Evolutionary conservation across 2,329 filamentous ascomycete genomes (phyloP).

Genomic region (Didymella pinodella): DNA sequence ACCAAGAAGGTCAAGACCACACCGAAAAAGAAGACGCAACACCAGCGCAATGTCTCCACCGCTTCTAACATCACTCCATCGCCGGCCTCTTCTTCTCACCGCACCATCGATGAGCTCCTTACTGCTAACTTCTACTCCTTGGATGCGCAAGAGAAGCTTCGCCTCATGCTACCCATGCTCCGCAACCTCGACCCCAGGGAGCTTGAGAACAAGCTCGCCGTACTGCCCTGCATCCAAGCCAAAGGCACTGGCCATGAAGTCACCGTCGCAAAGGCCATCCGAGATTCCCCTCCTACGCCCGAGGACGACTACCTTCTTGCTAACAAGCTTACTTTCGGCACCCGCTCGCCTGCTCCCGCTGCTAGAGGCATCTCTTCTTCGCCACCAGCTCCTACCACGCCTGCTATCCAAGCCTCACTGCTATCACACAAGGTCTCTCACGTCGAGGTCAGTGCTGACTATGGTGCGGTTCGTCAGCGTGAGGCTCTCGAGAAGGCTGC

Average conservation of each 20-base stretch:
- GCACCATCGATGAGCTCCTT: conserved; percentile 23
- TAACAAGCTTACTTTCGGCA: conserved; percentile 1
- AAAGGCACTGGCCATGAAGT: conserved; percentile 13
- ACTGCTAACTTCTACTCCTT: conserved; percentile 22
- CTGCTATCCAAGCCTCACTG: not conserved
- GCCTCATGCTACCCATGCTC: conserved; percentile 31
- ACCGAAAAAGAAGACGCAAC: conserved; percentile 8
- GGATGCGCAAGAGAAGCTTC: conserved; percentile 25
- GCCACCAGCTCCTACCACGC: not conserved
- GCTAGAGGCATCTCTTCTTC: not conserved
- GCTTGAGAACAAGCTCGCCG: conserved; percentile 1
- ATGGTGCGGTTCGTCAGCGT: conserved; percentile 25
- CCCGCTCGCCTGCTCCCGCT: not conserved
- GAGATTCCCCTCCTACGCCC: not conserved
- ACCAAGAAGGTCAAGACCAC: conserved; percentile 9
- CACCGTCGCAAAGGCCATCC: not conserved
- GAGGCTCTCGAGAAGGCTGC: conserved; percentile 31
- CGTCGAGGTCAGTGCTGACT: not conserved
- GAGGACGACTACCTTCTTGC: conserved; percentile 6
- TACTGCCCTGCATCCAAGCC: not conserved
- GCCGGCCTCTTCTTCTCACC: not conserved
- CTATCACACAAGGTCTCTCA: not conserved
- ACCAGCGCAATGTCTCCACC: conserved; percentile 2
- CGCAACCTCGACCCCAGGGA: conserved; percentile 27
- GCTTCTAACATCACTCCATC: not conserved